Base-by-base conservation (phyloP, 1,284 basidiomycete species). In the Wallemia ichthyophaga region DNA sequence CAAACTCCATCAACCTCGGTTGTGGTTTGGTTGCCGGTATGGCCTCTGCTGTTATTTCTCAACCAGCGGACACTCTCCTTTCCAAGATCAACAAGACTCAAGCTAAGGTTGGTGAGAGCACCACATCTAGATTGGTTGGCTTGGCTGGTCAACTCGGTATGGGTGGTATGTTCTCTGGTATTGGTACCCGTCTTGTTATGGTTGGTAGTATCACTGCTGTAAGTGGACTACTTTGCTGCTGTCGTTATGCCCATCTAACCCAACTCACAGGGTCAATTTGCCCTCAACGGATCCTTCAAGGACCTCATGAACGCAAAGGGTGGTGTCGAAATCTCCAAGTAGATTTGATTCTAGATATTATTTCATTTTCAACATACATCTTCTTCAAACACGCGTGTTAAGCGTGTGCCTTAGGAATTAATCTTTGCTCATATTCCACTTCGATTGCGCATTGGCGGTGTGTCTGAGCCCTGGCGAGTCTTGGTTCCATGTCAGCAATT, bases 61-160 rank as follows among this genome's bases (percentile, higher is more conserved):
- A 78, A 62, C 74, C 74, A 60, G 74, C 73, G 66, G 74, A 75
- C 68, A 75, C 74, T 54, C 68, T 75, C 17, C 66, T 75, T 58
- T 73, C 72, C 62, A 72, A 75, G 73, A 75, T 76, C 69, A 76
- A 76, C 74, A 76, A 76, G 74, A 70, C 71, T 69, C 74, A 75
- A 71, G 74, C 73, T 61, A 65, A 66, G 48, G 74, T 74, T 61
- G 74, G 74, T 61, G 72, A 76, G 71, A 71, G 71, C 23, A 70
- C 69, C 64, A 67, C 70, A 56, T 71, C 72, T 61, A 69, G 75
- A 60, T 69, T 76, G 63, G 63, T 73, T 65, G 66, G 69, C 64
- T 71, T 75, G 68, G 63, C 67, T 58, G 64, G 66, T 58, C 70
- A 74, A 66, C 70, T 76, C 63, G 75, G 75, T 65, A 63, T 70